Conservation (phyloP, 164 flowering plant genomes). For the Echeveria elegans region DNA sequence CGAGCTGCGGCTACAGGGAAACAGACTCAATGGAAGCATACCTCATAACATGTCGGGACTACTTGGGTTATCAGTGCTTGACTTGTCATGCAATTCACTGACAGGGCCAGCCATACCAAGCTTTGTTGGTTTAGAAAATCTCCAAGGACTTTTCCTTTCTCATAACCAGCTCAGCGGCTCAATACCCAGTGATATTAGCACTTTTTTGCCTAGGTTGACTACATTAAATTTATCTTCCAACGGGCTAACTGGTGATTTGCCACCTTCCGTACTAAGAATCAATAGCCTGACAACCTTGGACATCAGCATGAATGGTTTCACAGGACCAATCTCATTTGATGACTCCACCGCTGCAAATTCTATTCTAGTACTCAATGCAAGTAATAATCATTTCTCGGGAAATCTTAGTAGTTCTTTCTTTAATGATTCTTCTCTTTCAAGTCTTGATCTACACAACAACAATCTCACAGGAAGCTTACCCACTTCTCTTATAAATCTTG, state of each 20-base stretch:
- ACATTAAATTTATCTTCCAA: conserved; percentile 13
- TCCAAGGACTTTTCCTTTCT: conserved; percentile 52
- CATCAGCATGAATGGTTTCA: conserved; percentile 38
- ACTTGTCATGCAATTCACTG: conserved; percentile 43
- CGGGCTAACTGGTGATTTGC: conserved; percentile 31
- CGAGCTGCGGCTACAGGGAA: conserved; percentile 36
- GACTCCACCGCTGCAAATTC: conserved; percentile 16
- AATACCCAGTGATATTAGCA: conserved; percentile 29
- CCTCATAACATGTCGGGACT: no score
- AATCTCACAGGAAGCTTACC: conserved; percentile 39
- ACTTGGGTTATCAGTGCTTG: conserved; percentile 33
- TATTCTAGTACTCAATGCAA: conserved; percentile 16
- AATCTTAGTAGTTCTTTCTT: conserved; percentile 24
- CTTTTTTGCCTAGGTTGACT: conserved; percentile 14
- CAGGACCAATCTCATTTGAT: conserved; percentile 34
- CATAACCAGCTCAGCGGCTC: conserved; percentile 37
- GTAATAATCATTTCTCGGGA: conserved; percentile 31
- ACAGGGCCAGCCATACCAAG: conserved; percentile 32
- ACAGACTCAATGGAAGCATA: no score
- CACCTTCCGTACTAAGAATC: conserved; percentile 28
- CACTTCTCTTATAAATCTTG: conserved; percentile 25
- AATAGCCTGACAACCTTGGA: conserved; percentile 37
- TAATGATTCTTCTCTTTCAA: conserved; percentile 35
- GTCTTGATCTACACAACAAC: conserved; percentile 37
- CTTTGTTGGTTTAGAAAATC: no score